Base-by-base conservation (phyloP, 2,329 filamentous ascomycete species). In the Daldinia sp. region DNA sequence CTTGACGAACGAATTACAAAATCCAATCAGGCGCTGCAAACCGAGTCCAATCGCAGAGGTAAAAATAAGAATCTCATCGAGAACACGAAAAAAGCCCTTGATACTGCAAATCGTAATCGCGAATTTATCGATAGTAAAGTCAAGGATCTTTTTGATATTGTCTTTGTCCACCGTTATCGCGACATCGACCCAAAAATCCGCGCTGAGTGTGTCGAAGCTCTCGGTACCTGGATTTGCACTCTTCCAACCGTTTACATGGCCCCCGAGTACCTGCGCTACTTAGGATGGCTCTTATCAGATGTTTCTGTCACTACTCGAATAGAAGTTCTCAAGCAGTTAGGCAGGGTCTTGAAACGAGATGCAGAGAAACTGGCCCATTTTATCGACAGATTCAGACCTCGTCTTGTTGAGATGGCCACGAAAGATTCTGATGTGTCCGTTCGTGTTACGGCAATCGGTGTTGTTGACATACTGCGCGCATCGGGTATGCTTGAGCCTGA, bases 241-340 rank as follows among this genome's bases (percentile, higher is more conserved):
- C 89, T 97, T 58, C 93, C 94, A 1, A 93, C 93, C 53, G 87
- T 93, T 51, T 99, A 97, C 81, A 93, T 98, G 79, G 93, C 98
- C 72, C 93, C 93, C 1, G 87, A 91, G 73, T 97, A 97, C 80
- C 84, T 99, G 57, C 90, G 96, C 68, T 99, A 99, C 76, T 85
- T 99, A 5, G 96, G 96, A 59, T 99, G 96, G 96, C 90, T 97
- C 76, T 85, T 99, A 33, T 97, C 94, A 4, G 96, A 99, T 78
- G 87, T 90, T 3, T 86, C 90, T 67, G 85, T 90, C 0, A 82
- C 89, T 7, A 94, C 93, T 23, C 89, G 96, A 60, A 87, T 91
- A n/a, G 94, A 97, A 78, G 93, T 97, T 2, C 82, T 99, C 46
- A 93, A 90, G 75, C 94, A 98, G 79, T 85, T 99, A 13, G 86